These are phyloP conservation scores for Fallopia convolvulus DNA, from an alignment of 148 eudicot genomes.

Conservation along the genomic window DNA sequence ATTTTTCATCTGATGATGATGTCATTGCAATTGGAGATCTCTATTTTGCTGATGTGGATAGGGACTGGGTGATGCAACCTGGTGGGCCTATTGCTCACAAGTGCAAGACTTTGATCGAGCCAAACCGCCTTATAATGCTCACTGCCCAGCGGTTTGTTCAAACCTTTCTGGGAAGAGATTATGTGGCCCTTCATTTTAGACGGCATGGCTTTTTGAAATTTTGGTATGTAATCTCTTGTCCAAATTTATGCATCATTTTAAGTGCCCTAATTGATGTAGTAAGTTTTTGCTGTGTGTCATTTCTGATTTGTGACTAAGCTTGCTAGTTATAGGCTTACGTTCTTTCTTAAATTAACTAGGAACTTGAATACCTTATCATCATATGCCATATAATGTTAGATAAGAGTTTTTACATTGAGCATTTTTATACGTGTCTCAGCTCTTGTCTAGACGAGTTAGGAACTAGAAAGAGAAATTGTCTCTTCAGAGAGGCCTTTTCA, in stretches of 20 bases:
- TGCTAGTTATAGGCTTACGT: background rate
- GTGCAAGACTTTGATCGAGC: conserved; percentile 83
- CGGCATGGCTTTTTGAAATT: conserved; percentile 94
- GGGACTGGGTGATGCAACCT: conserved; percentile 90
- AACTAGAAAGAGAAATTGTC: background rate
- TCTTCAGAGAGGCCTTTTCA: background rate
- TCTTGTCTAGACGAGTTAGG: background rate
- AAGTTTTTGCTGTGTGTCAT: background rate
- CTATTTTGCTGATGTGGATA: conserved; percentile 84
- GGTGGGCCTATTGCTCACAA: conserved; percentile 94
- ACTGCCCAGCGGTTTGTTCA: conserved; percentile 96
- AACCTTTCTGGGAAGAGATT: conserved; percentile 83
- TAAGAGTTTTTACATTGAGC: background rate
- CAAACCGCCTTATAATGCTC: conserved; percentile 75
- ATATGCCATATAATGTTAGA: background rate
- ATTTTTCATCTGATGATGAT: conserved; percentile 64
- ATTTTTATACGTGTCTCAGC: background rate
- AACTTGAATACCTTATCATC: background rate
- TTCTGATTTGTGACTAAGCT: background rate
- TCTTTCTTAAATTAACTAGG: background rate
- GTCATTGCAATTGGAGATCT: conserved; percentile 95
- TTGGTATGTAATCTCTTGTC: conserved; percentile 46
- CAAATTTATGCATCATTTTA: background rate
- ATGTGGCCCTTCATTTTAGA: conserved; percentile 85
- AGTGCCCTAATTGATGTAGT: background rate